These are phyloP conservation scores for Mimosa bimucronata DNA, from an alignment of 306 rosid species.

Conservation along the genomic window DNA sequence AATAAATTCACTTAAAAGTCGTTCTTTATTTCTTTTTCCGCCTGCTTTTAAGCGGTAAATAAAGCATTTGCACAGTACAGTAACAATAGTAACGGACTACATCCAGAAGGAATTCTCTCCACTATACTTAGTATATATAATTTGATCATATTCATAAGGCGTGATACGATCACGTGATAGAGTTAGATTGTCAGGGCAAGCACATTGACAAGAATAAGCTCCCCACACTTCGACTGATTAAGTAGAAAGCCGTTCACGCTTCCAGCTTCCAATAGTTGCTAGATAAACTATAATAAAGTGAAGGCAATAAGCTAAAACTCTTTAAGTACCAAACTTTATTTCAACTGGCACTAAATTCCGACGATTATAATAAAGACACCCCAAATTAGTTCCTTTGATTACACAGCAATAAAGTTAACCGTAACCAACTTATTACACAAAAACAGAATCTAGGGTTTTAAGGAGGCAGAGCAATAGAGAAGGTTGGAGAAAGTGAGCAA, in stretches of 20 bases:
- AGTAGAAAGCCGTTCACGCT: background rate
- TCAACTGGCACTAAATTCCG: constrained; percentile 1
- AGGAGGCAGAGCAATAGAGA: constrained; percentile 15
- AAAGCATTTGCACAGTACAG: background rate
- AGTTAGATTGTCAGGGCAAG: constrained; percentile 4
- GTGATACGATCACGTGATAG: background rate
- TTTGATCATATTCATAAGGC: background rate
- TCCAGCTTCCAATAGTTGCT: background rate
- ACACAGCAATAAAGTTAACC: background rate
- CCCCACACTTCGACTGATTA: constrained; percentile 2
- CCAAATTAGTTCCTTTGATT: background rate
- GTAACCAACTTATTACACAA: background rate
- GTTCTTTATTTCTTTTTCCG: background rate
- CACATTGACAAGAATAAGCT: constrained; percentile 9
- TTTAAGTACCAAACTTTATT: background rate
- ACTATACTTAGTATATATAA: background rate
- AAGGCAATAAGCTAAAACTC: constrained; percentile 24
- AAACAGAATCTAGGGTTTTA: constrained; percentile 59
- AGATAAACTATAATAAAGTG: background rate
- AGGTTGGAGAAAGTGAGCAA: constrained; percentile 31
- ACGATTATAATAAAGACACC: constrained; percentile 11
- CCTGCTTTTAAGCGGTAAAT: background rate
- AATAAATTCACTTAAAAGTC: background rate
- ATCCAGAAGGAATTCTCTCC: background rate
- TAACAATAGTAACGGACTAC: background rate